Conservation (phyloP, 2,329 filamentous ascomycete species). For the Scedosporium apiospermum region DNA sequence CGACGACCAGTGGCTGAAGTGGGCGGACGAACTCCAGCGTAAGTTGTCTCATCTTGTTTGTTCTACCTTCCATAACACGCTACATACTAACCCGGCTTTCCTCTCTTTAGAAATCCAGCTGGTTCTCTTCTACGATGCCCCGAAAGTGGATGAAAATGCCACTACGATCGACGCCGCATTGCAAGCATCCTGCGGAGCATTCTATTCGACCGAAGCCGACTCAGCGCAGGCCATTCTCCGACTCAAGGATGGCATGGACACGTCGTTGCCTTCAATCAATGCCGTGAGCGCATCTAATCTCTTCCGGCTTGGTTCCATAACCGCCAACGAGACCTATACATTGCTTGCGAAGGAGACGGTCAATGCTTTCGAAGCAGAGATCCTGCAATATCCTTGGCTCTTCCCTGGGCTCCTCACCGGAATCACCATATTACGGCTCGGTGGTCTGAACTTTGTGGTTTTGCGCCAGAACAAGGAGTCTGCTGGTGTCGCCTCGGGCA, state of each 20-base stretch:
- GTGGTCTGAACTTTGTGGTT: constrained; percentile 37
- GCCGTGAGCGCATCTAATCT: constrained; percentile 79
- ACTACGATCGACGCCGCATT: constrained; percentile 7
- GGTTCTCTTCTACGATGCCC: constrained; percentile 63
- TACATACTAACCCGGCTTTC: constrained; percentile 9
- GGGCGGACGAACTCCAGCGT: constrained; percentile 75
- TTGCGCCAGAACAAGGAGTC: constrained; percentile 2
- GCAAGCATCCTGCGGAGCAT: constrained; percentile 44
- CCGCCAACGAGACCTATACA: constrained; percentile 56
- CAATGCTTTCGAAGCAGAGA: constrained; percentile 80
- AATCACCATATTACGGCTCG: constrained; percentile 66
- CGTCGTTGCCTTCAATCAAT: constrained; percentile 82
- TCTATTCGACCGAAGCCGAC: constrained; percentile 59
- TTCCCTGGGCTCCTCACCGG: constrained; percentile 72
- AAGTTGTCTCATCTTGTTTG: constrained; percentile 17
- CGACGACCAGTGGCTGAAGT: constrained; percentile 64
- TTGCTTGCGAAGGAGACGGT: constrained; percentile 63
- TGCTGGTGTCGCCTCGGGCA: background rate
- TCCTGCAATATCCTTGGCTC: constrained; percentile 86
- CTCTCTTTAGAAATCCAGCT: constrained; percentile 58
- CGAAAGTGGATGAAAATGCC: constrained; percentile 14
- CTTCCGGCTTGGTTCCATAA: constrained; percentile 64
- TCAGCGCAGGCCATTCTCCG: constrained; percentile 68
- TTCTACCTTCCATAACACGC: background rate
- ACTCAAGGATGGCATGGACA: constrained; percentile 93